phyloP scores from a whole-genome alignment of 169 alveolate genomes.

The Plasmodium berghei region DNA sequence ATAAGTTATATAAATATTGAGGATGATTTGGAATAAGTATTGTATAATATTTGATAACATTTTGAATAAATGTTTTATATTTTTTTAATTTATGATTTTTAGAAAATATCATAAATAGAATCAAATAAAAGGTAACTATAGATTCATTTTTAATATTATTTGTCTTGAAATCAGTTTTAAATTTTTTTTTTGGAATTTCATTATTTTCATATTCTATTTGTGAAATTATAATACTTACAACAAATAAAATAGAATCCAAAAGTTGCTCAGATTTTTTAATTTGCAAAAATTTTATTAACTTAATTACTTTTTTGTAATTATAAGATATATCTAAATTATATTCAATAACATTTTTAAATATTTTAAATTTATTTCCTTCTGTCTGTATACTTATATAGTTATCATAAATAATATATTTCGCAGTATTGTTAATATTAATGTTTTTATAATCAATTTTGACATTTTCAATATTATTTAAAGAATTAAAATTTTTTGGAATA shows the following conservation, averaged over 20 bases:
- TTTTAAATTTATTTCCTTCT: slow-evolving; percentile 31
- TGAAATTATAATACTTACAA: slow-evolving; percentile 3
- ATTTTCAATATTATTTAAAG: background rate
- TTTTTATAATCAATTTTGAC: background rate
- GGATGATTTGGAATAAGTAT: background rate
- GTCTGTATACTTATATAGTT: slow-evolving; percentile 24
- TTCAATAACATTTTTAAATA: slow-evolving; percentile 47
- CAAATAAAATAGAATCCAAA: slow-evolving; percentile 13
- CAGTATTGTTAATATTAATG: background rate
- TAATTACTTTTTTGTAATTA: slow-evolving; percentile 6
- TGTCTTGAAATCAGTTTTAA: no score
- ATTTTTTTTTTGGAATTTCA: no score
- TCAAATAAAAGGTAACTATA: slow-evolving; percentile 28
- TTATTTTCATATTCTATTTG: background rate
- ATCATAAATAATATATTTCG: slow-evolving; percentile 20
- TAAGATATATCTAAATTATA: slow-evolving; percentile 19
- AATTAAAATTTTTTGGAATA: no score
- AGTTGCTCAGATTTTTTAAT: slow-evolving; percentile 21
- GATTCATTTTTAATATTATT: background rate
- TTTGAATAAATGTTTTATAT: slow-evolving; percentile 9
- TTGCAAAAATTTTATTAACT: slow-evolving; percentile 25
- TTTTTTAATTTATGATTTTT: slow-evolving; percentile 32
- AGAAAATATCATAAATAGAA: slow-evolving; percentile 35
- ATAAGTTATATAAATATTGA: slow-evolving; percentile 28
- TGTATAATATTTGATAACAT: slow-evolving; percentile 13